Percentiles rank a stretch among this genome's conserved stretches.
phyloP scores from a whole-genome alignment of 2,329 filamentous ascomycete species.

The Balansia obtecta region DNA sequence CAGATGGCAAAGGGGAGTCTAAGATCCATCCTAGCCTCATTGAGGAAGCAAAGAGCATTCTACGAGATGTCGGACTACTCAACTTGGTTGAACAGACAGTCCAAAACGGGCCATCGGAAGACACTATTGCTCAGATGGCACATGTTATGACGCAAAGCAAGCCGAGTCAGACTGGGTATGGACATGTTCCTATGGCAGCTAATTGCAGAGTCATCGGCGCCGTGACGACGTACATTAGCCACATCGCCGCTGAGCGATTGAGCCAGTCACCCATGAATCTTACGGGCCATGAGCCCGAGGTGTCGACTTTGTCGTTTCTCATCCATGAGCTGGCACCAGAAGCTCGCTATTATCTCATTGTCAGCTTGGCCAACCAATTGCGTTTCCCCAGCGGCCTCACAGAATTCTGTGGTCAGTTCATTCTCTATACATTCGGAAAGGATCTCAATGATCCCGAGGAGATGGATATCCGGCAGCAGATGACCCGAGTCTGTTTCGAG shows the following conservation, averaged over 20 bases:
- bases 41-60: slow-evolving; percentile 46
- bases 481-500: slow-evolving; percentile 80
- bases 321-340: slow-evolving; percentile 64
- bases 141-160: slow-evolving; percentile 55
- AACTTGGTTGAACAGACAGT: slow-evolving; percentile 47
- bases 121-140: slow-evolving; percentile 64
- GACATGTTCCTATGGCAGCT: slow-evolving; percentile 53
- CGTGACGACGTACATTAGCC: slow-evolving; percentile 70
- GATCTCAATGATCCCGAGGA: slow-evolving; percentile 65
- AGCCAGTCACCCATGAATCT: slow-evolving; percentile 42
- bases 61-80: slow-evolving; percentile 43
- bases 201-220: slow-evolving; percentile 66
- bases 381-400: slow-evolving; percentile 84
- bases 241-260: slow-evolving; percentile 52
- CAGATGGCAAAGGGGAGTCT: slow-evolving; percentile 60
- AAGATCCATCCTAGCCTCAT: slow-evolving; percentile 53
- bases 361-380: slow-evolving; percentile 80
- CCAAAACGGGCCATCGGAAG: slow-evolving; percentile 51
- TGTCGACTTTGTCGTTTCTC: slow-evolving; percentile 62
- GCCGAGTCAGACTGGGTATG: slow-evolving; percentile 48
- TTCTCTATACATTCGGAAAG: slow-evolving; percentile 74
- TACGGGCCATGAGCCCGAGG: slow-evolving; percentile 36
- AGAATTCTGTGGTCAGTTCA: slow-evolving; percentile 78
- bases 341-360: slow-evolving; percentile 72
- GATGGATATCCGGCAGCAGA: slow-evolving; percentile 74